Evolutionary conservation across 345 rosid genomes (phyloP).

Genomic region (Populus tremula): DNA sequence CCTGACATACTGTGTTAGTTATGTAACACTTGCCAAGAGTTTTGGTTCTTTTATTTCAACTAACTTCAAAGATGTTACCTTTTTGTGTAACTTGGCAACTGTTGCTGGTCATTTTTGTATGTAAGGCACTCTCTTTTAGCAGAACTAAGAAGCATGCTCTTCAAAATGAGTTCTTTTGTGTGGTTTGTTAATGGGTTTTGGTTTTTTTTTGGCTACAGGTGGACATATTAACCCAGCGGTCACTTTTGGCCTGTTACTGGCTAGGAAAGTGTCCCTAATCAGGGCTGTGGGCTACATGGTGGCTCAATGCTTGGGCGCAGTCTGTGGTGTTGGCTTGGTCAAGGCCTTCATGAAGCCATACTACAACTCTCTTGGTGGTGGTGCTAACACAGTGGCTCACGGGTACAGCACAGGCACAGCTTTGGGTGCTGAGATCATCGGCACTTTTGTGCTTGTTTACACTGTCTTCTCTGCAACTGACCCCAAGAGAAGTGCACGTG

Average conservation of each 20-base stretch:
- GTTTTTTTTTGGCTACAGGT: slow-evolving; percentile 34
- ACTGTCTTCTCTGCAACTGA: slow-evolving; percentile 84
- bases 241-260: slow-evolving; percentile 61
- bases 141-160: background rate
- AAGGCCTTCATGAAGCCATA: slow-evolving; percentile 67
- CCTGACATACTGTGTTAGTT: background rate
- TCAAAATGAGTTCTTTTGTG: background rate
- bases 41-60: background rate
- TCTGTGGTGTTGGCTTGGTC: slow-evolving; percentile 77
- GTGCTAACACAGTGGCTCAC: slow-evolving; percentile 49
- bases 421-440: slow-evolving; percentile 80
- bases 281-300: slow-evolving; percentile 76
- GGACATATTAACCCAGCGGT: slow-evolving; percentile 79
- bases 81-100: background rate
- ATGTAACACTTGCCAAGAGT: background rate
- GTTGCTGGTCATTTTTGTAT: background rate
- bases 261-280: slow-evolving; percentile 63
- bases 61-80: background rate
- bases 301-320: slow-evolving; percentile 76
- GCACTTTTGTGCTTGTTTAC: slow-evolving; percentile 73
- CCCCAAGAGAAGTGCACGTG: slow-evolving; percentile 85
- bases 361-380: slow-evolving; percentile 61
- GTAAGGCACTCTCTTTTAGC: background rate
- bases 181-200: background rate
- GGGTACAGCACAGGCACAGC: slow-evolving; percentile 72